Base-by-base conservation (phyloP, 2,329 filamentous ascomycete genomes). In the Trichoderma brevicompactum region DNA sequence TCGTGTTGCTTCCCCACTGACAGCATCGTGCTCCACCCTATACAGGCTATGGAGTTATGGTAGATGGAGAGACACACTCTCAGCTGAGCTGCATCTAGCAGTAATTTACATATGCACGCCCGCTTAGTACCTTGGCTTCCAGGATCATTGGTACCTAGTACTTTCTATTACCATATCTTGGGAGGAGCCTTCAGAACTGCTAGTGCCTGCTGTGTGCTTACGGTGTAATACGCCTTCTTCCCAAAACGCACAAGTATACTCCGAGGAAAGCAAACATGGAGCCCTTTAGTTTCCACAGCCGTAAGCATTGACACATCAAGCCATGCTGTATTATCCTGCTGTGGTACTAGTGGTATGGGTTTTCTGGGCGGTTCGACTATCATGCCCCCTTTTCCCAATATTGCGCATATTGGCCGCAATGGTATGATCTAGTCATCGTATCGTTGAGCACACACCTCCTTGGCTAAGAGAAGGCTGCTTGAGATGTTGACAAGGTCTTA, bases 11-110 rank as follows among this genome's bases (percentile, higher is more conserved):
- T 40, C 15, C 13, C 44, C 44, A 38, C 56, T 50, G 5, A n/a
- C n/a, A 36, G 44, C 23, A 28, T 12, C 23, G 17, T 28, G 36
- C 44, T 60, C 44, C 43, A 48, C 56, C 56, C n/a, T 19, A 40
- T 23, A 28, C 56, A 38, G 32, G 36, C 36, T 50, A 44, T 60
- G 56, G 56, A 60, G 56, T 49, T 38, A 56, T 28, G 19, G 19
- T 28, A 13, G n/a, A 32, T 17, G 13, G n/a, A 54, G 38, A 58
- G 40, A 43, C 32, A 48, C 23, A 28, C 23, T 28, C 56, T 60
- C 56, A 60, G 56, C 56, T 44, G 44, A n/a, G 44, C 56, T 49
- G 34, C 44, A 32, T 41, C 56, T 44, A 34, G 54, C 54, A 56
- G 40, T 43, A 32, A 19, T 32, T 32, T 40, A 50, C 34, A 13